Conservation (phyloP, 805 yeast genomes). For the Yamadazyma nakazawae region DNA sequence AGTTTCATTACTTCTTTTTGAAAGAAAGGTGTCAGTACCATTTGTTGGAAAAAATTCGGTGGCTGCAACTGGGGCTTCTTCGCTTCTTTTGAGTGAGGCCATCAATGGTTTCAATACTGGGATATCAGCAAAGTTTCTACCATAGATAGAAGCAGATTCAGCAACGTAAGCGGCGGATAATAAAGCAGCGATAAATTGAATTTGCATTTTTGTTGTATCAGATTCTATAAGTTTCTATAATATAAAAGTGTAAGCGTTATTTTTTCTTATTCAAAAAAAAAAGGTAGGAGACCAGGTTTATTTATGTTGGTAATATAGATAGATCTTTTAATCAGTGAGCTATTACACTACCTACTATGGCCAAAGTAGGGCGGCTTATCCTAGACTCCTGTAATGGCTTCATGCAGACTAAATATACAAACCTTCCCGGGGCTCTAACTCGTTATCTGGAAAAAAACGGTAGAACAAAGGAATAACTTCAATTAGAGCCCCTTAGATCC, state of each 20-base stretch:
- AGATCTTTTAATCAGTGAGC: not conserved
- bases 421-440: not conserved
- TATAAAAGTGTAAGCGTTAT: not conserved
- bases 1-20: not conserved
- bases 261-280: not conserved
- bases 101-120: constrained; percentile 4
- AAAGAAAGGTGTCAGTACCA: not conserved
- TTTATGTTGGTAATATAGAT: not conserved
- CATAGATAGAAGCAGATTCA: constrained; percentile 8
- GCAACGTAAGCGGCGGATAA: constrained; percentile 3
- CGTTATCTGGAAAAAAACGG: not conserved
- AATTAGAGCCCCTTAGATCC: not conserved
- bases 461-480: too few relatives aligned
- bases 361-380: not conserved
- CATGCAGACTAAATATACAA: not conserved
- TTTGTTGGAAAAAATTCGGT: not conserved
- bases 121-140: not conserved
- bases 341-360: not conserved
- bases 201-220: constrained; percentile 4
- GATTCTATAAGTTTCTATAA: not conserved
- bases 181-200: constrained; percentile 2
- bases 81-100: constrained; percentile 2
- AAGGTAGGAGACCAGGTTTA: not conserved
- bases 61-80: not conserved
- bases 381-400: not conserved